A percentile compares a stretch with the other conserved stretches of the same genome.
Evolutionary conservation across 441 rosid species (phyloP).

Genomic region (Erodium moschatum): DNA sequence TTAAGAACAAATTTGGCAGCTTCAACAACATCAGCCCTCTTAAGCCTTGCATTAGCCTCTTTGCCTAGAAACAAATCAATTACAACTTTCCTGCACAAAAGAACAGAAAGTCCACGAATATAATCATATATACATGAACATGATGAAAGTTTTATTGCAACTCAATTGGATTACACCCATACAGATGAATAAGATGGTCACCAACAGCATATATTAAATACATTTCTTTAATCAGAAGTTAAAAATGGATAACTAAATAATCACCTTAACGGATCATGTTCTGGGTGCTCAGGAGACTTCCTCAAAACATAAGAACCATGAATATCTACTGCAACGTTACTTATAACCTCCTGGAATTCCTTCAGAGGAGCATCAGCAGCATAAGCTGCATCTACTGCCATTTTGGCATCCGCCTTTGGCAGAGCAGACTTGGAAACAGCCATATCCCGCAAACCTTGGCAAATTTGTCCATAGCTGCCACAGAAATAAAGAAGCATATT

Average conservation of each 20-base stretch:
- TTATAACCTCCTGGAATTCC: conserved; percentile 46
- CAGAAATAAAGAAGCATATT: conserved; percentile 14
- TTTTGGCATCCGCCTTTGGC: conserved; percentile 62
- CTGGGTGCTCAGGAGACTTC: conserved; percentile 65
- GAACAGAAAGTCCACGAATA: not conserved
- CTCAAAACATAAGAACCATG: conserved; percentile 52
- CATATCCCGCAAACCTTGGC: conserved; percentile 54
- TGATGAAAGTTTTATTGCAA: too few relatives aligned
- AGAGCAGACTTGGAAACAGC: conserved; percentile 50
- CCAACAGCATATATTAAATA: too few relatives aligned
- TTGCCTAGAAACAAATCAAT: conserved; percentile 42
- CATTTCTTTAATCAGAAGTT: not conserved
- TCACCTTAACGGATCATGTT: conserved; percentile 60
- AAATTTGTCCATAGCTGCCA: conserved; percentile 55
- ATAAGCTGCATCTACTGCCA: conserved; percentile 42
- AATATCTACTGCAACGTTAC: conserved; percentile 48
- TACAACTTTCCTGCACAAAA: conserved; percentile 48
- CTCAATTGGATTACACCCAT: too few relatives aligned
- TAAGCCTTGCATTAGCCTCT: conserved; percentile 48
- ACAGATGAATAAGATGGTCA: too few relatives aligned
- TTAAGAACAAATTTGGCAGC: conserved; percentile 39
- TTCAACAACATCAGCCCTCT: conserved; percentile 53
- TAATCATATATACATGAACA: too few relatives aligned
- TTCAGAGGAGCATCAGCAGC: conserved; percentile 55
- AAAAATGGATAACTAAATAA: not conserved